These are phyloP conservation scores for Eimeria sp. DNA, from an alignment of 169 alveolate species.

Conservation along the genomic window DNA sequence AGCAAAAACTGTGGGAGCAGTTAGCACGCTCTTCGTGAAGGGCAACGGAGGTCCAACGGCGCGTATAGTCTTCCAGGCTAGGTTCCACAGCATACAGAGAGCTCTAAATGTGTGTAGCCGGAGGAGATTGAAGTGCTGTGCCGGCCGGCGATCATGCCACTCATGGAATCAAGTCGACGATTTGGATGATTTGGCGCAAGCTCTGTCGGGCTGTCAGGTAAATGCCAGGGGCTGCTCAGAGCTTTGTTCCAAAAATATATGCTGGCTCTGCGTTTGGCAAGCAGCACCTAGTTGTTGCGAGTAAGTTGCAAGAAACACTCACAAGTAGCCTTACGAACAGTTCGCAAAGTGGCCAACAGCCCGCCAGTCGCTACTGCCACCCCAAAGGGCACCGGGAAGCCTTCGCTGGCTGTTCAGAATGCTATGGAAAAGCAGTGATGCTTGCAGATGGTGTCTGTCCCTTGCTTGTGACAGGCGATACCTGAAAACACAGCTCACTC, in stretches of 20 bases:
- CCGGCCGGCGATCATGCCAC: background rate
- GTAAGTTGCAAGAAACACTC: background rate
- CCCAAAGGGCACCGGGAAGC: slow-evolving; percentile 60
- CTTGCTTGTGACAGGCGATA: slow-evolving; percentile 20
- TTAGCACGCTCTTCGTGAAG: background rate
- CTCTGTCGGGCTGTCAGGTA: background rate
- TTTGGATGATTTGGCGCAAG: background rate
- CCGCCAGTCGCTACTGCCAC: slow-evolving; percentile 53
- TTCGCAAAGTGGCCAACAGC: slow-evolving; percentile 65
- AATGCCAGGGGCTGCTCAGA: slow-evolving; percentile 25
- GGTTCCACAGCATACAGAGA: background rate
- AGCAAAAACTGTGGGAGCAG: background rate
- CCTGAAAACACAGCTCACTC: slow-evolving; percentile 39
- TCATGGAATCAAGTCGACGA: background rate
- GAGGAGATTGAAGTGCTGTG: background rate
- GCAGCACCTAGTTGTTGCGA: background rate
- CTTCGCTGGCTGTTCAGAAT: background rate
- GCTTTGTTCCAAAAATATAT: background rate
- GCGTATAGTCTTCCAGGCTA: slow-evolving; percentile 1
- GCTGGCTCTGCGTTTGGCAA: background rate
- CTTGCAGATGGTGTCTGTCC: slow-evolving; percentile 10
- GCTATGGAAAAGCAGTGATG: background rate
- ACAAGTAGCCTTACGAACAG: background rate
- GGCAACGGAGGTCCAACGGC: background rate
- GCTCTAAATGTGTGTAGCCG: background rate